Percentiles rank a stretch among this genome's conserved stretches.
Conservation (phyloP, 768 basidiomycete genomes). For the Strobilomyces dryophilus region DNA sequence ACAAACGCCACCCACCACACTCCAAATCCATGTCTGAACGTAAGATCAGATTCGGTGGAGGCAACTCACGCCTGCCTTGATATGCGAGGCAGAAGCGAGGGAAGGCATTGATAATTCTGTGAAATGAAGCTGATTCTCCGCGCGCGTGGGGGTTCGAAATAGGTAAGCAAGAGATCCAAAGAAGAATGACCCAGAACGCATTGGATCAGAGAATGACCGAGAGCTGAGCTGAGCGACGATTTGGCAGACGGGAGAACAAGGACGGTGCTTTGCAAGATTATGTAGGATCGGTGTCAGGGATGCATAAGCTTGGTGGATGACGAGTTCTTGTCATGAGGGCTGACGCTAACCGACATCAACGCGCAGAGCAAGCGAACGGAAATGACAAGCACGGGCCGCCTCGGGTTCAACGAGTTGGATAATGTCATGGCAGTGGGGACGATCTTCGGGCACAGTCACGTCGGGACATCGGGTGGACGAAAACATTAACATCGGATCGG, state of each 20-base stretch:
- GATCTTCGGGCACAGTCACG: not conserved
- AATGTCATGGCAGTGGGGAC: not conserved
- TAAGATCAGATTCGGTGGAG: slow-evolving; percentile 17
- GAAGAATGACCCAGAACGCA: slow-evolving; percentile 2
- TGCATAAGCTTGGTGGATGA: not conserved
- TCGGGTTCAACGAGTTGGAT: not conserved
- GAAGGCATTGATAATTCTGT: slow-evolving; percentile 8
- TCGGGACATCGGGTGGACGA: slow-evolving; percentile 2
- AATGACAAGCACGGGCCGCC: slow-evolving; percentile 11
- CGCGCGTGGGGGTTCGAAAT: slow-evolving; percentile 25
- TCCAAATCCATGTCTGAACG: slow-evolving; percentile 5
- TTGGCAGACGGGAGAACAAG: slow-evolving; percentile 10
- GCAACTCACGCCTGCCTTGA: slow-evolving; percentile 20
- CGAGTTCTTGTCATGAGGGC: not conserved
- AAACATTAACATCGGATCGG: not conserved
- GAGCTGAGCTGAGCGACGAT: not conserved
- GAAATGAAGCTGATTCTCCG: slow-evolving; percentile 28
- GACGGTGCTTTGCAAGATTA: not conserved
- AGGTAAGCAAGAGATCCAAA: slow-evolving; percentile 11
- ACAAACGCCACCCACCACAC: slow-evolving; percentile 17
- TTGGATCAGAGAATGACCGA: not conserved
- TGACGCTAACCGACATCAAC: slow-evolving; percentile 5
- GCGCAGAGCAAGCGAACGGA: slow-evolving; percentile 9
- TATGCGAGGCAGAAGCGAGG: slow-evolving; percentile 25
- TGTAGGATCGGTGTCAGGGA: slow-evolving; percentile 10